These are phyloP conservation scores for Cudoniella acicularis DNA, from an alignment of 495 filamentous ascomycete genomes.

Conservation along the genomic window DNA sequence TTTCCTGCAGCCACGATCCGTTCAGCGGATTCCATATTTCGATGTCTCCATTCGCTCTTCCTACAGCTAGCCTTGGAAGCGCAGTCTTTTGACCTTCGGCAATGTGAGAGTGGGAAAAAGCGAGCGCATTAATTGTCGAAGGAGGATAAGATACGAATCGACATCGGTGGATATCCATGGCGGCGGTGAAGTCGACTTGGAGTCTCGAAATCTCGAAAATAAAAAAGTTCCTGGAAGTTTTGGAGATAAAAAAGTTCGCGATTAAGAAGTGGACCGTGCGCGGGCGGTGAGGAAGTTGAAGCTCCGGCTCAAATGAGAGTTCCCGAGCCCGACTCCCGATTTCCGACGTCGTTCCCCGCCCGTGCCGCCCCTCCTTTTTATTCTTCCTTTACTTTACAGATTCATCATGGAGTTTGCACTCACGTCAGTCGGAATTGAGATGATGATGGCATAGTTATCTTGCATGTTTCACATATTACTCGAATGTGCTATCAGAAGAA, in stretches of 20 bases:
- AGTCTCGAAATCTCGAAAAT: background rate
- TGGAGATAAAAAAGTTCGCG: constrained; percentile 9
- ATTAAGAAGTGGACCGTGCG: constrained; percentile 7
- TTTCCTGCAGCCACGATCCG: constrained; percentile 88
- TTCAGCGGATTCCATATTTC: constrained; percentile 95
- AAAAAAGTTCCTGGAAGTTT: constrained; percentile 24
- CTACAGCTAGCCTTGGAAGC: constrained; percentile 74
- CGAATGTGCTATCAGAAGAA: too few relatives aligned
- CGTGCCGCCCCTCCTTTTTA: too few relatives aligned
- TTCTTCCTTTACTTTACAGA: too few relatives aligned
- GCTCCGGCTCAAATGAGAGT: background rate
- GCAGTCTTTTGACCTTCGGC: constrained; percentile 47
- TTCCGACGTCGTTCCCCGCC: too few relatives aligned
- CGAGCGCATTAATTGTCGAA: constrained; percentile 87
- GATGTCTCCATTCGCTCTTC: constrained; percentile 91
- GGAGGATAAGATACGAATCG: constrained; percentile 95
- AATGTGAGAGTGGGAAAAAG: constrained; percentile 80
- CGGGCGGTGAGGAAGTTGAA: background rate
- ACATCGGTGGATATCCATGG: constrained; percentile 95
- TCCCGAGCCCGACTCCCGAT: too few relatives aligned
- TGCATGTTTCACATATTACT: too few relatives aligned
- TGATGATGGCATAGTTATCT: too few relatives aligned
- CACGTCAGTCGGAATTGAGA: too few relatives aligned
- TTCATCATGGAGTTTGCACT: too few relatives aligned
- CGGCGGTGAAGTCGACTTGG: constrained; percentile 8